A percentile compares a stretch with the other conserved stretches of the same genome.
Evolutionary conservation across 345 rosid genomes (phyloP).

Genomic region (Anacardium occidentale): DNA sequence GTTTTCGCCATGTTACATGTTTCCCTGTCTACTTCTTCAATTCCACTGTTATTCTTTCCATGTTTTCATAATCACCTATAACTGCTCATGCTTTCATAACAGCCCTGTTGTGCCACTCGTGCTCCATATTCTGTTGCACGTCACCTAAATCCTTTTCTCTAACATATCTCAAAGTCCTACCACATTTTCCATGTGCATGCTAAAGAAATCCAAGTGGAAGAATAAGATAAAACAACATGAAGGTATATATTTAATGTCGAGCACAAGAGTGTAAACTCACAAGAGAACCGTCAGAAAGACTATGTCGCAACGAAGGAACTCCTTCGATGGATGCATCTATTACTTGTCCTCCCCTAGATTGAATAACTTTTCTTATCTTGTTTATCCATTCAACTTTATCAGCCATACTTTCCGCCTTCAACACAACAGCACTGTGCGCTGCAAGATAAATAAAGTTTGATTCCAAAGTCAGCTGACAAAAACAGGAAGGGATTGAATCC

Average conservation of each 20-base stretch:
- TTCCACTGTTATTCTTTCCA: too few species aligned
- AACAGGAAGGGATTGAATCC: not conserved
- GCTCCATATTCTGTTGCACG: too few species aligned
- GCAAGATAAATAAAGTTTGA: conserved; percentile 23
- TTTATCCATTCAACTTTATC: conserved; percentile 89
- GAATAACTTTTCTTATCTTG: conserved; percentile 68
- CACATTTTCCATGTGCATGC: not conserved
- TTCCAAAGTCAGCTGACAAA: not conserved
- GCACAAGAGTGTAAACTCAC: conserved; percentile 44
- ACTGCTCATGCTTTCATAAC: too few species aligned
- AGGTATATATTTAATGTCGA: not conserved
- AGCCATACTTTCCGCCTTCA: conserved; percentile 84
- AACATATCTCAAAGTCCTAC: not conserved
- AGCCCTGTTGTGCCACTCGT: too few species aligned
- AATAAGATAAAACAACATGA: not conserved
- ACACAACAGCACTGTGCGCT: conserved; percentile 80
- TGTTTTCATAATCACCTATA: too few species aligned
- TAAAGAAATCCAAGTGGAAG: too few species aligned
- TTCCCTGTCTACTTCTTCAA: too few species aligned
- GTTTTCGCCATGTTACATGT: too few species aligned
- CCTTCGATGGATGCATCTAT: conserved; percentile 37
- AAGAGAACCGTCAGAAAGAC: conserved; percentile 93
- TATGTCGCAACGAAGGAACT: conserved; percentile 63
- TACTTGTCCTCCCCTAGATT: conserved; percentile 63
- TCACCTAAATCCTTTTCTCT: too few species aligned